Evolutionary conservation across 2,329 filamentous ascomycete species (phyloP), one percentile per base, ranked within the genome.

Genomic region (Colletotrichum caudatum): DNA sequence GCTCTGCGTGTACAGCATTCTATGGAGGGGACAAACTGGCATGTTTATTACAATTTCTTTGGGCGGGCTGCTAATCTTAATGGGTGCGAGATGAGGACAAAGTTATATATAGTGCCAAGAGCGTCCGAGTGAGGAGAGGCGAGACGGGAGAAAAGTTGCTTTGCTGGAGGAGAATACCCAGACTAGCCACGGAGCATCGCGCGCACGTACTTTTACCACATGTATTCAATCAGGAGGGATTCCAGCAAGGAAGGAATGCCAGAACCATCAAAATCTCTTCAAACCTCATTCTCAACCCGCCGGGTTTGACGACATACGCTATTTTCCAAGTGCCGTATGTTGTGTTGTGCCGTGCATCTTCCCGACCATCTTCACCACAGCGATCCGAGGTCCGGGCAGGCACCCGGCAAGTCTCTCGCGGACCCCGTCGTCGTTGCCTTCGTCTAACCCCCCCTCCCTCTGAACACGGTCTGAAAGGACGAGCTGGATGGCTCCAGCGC

Each of bases 301-400:
- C 16, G 18, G 16, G 26, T 3, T 54, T 18, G 29, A 54, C 35
- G 4, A 11, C 18, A 14, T 14, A 56, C 3, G 29, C 5, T n/a
- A 35, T 12, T 20, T 56, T 5, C 33, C 33, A 39, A n/a, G 1
- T 23, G 50, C 23, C 1, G 7, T 18, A 2, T 53, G 50, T 9
- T 29, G 88, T 80, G 89, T 88, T 78, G 87, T 87, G 78, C 86
- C 83, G 1, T 89, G 87, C 51, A 89, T 90, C 74, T 87, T 90
- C 66, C 86, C 88, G 1, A 89, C 87, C 46, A 89, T 90, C 74
- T 87, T 90, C 63, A 87, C 87, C 0, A 81, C 90, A 5, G 69
- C 66, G 16, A 88, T 90, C 78, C 83, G 87, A 14, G 88, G 87
- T 0, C 82, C 90, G 1, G 88, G 87, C 23, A 83, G 84, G 35